Conservation (phyloP, 805 yeast genomes). For the Yamadazyma akitaensis region DNA sequence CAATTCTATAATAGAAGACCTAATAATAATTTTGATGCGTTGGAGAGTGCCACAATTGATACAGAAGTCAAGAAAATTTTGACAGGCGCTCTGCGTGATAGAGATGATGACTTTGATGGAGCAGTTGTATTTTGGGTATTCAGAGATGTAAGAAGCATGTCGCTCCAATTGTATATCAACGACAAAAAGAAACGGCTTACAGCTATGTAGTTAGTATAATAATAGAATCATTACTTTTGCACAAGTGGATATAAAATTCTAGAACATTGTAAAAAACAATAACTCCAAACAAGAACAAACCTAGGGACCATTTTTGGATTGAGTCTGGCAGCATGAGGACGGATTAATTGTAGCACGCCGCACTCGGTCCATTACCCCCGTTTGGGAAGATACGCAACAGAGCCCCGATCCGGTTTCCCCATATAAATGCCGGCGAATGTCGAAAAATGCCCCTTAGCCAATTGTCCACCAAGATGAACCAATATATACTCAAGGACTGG, state of each 20-base stretch:
- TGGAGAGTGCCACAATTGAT: constrained; percentile 5
- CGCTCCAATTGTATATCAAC: constrained; percentile 16
- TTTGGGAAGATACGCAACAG: background rate
- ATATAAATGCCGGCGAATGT: background rate
- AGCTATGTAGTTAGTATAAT: background rate
- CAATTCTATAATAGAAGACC: constrained; percentile 12
- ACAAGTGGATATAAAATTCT: too few species aligned
- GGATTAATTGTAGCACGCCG: too few species aligned
- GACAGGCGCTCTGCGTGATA: constrained; percentile 2
- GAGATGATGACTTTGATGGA: constrained; percentile 20
- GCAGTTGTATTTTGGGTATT: constrained; percentile 23
- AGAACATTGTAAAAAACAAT: too few species aligned
- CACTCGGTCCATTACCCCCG: background rate
- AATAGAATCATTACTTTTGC: too few species aligned
- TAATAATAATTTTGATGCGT: constrained; percentile 9
- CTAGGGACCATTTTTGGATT: too few species aligned
- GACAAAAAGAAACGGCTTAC: constrained; percentile 6
- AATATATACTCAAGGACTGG: constrained; percentile 13
- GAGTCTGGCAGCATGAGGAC: too few species aligned
- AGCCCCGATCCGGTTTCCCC: background rate
- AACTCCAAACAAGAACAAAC: too few species aligned
- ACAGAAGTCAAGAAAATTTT: constrained; percentile 12
- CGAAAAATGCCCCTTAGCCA: background rate
- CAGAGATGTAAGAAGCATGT: constrained; percentile 22
- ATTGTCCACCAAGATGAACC: background rate